Conservation (phyloP, 441 rosid species). For the Populus hybrid region DNA sequence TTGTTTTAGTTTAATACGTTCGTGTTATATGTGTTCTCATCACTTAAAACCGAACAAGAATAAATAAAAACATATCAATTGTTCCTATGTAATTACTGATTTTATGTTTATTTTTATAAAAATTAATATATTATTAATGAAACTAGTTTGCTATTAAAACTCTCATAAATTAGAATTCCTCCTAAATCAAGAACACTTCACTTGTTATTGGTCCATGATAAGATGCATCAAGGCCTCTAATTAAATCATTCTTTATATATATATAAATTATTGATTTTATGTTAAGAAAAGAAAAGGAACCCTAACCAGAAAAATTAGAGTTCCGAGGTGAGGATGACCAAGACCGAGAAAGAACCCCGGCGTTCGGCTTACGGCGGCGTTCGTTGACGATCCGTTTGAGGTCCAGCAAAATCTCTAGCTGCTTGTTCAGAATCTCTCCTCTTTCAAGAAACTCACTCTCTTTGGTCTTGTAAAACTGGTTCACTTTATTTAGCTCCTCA, state of each 20-base stretch:
- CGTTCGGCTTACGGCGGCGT: slow-evolving; percentile 38
- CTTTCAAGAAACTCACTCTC: slow-evolving; percentile 82
- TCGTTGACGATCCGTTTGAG: slow-evolving; percentile 54
- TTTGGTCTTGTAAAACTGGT: slow-evolving; percentile 66
- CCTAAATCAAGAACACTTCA: no score
- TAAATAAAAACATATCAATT: no score
- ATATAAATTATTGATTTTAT: not conserved
- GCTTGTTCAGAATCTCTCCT: slow-evolving; percentile 71
- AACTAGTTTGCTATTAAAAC: no score
- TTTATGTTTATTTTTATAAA: no score
- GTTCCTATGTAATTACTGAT: not conserved
- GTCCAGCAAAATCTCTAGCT: slow-evolving; percentile 62
- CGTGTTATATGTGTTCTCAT: not conserved
- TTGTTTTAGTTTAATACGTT: not conserved
- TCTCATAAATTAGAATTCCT: no score
- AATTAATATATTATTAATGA: no score
- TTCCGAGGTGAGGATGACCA: slow-evolving; percentile 48
- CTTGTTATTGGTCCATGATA: no score
- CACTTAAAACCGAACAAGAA: not conserved
- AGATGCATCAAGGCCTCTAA: not conserved
- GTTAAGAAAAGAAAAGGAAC: not conserved
- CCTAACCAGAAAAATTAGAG: slow-evolving; percentile 66
- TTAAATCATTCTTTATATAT: not conserved
- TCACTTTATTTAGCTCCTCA: slow-evolving; percentile 79
- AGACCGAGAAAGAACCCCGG: slow-evolving; percentile 36